These are phyloP conservation scores for Malbranchea cinnamomea DNA, from an alignment of 2,329 filamentous ascomycete genomes.

Conservation along the genomic window DNA sequence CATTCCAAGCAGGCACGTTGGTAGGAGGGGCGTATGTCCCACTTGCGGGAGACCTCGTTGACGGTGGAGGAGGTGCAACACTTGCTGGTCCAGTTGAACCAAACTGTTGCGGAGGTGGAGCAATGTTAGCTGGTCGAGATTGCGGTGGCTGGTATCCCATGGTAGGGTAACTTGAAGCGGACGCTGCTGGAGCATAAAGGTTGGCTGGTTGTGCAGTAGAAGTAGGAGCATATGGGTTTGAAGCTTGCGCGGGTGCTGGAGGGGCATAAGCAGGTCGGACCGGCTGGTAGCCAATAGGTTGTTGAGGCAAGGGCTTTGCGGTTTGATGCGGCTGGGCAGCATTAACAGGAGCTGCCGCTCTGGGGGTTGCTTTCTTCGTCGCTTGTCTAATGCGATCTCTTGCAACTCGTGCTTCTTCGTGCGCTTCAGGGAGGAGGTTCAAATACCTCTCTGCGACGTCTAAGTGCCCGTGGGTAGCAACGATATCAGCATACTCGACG, in stretches of 20 bases:
- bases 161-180: slow-evolving; percentile 21
- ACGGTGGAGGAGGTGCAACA: slow-evolving; percentile 47
- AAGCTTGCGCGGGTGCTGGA: slow-evolving; percentile 9
- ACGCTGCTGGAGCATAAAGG: slow-evolving; percentile 19
- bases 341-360: slow-evolving; percentile 27
- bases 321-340: slow-evolving; percentile 23
- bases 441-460: slow-evolving; percentile 82
- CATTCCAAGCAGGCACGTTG: slow-evolving; percentile 79
- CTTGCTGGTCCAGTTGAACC: slow-evolving; percentile 22
- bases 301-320: slow-evolving; percentile 28
- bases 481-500: slow-evolving; percentile 89
- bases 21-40: slow-evolving; percentile 47
- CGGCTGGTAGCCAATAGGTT: slow-evolving; percentile 18
- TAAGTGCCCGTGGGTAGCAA: slow-evolving; percentile 78
- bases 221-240: slow-evolving; percentile 14
- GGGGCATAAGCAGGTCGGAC: slow-evolving; percentile 15
- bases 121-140: slow-evolving; percentile 24
- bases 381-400: slow-evolving; percentile 74
- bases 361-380: slow-evolving; percentile 46
- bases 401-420: slow-evolving; percentile 75
- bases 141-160: slow-evolving; percentile 44
- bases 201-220: slow-evolving; percentile 12
- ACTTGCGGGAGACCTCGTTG: slow-evolving; percentile 48
- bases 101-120: slow-evolving; percentile 13
- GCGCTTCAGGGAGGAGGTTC: slow-evolving; percentile 66